phyloP scores from a whole-genome alignment of 108 stramenopile species.

The Pinguiococcus pyrenoidosus region DNA sequence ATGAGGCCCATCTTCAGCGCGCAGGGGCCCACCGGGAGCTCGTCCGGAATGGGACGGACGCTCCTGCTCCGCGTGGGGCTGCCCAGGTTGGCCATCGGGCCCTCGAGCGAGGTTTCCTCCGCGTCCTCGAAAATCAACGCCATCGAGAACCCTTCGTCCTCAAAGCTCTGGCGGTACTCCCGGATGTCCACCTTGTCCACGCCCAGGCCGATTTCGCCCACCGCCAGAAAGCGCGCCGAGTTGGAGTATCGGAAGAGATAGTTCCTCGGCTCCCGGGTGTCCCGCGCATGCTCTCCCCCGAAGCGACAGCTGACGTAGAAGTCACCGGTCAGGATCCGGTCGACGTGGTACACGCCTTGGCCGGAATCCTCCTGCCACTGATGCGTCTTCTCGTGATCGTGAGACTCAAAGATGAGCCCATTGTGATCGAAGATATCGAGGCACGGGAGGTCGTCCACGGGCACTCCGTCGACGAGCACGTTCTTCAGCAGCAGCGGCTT shows the following conservation, averaged over 20 bases:
- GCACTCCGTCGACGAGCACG: constrained; percentile 62
- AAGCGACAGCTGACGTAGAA: constrained; percentile 70
- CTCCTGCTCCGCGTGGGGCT: no score
- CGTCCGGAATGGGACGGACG: no score
- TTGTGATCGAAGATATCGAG: constrained; percentile 62
- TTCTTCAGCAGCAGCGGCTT: constrained; percentile 51
- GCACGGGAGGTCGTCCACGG: constrained; percentile 71
- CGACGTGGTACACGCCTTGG: no score
- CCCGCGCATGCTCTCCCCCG: no score
- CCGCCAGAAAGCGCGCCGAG: constrained; percentile 50
- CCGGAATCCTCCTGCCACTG: background rate
- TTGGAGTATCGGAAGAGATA: constrained; percentile 69
- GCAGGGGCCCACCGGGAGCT: no score
- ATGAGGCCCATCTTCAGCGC: no score
- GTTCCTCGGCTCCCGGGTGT: no score
- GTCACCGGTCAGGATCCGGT: constrained; percentile 50
- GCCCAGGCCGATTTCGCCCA: constrained; percentile 37
- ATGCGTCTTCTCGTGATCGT: constrained; percentile 4
- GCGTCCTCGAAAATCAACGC: no score
- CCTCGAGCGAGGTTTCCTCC: no score
- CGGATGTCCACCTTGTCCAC: background rate
- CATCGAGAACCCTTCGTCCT: no score
- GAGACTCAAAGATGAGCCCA: constrained; percentile 1
- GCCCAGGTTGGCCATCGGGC: no score
- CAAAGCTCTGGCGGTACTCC: no score